These are phyloP conservation scores for Blastobotrys ciferrii DNA, from an alignment of 1,139 yeast species.

Conservation along the genomic window DNA sequence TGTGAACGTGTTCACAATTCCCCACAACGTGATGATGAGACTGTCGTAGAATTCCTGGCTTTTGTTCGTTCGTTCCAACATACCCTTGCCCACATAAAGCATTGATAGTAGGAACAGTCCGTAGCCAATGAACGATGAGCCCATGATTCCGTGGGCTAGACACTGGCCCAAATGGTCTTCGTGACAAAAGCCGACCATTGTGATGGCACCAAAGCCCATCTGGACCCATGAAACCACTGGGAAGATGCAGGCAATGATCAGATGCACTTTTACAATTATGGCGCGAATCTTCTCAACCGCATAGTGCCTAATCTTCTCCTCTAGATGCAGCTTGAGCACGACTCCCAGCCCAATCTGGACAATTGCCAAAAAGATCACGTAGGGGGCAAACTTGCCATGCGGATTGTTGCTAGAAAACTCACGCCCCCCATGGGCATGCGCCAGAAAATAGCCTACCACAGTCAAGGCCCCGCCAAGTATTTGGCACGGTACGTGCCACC, in stretches of 20 bases:
- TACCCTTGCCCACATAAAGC: slow-evolving; percentile 49
- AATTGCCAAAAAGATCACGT: slow-evolving; percentile 31
- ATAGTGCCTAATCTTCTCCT: slow-evolving; percentile 30
- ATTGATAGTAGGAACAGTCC: slow-evolving; percentile 69
- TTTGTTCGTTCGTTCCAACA: slow-evolving; percentile 42
- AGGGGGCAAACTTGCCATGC: slow-evolving; percentile 36
- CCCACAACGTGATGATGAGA: slow-evolving; percentile 79
- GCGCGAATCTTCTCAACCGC: slow-evolving; percentile 33
- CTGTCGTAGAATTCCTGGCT: slow-evolving; percentile 90
- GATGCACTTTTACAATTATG: slow-evolving; percentile 35
- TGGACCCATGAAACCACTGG: slow-evolving; percentile 59
- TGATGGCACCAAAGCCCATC: slow-evolving; percentile 75
- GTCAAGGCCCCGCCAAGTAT: slow-evolving; percentile 37
- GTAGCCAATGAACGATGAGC: slow-evolving; percentile 76
- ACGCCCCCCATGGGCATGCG: slow-evolving; percentile 41
- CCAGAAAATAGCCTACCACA: slow-evolving; percentile 39
- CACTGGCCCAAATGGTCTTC: slow-evolving; percentile 84
- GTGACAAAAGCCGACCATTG: slow-evolving; percentile 81
- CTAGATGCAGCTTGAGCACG: slow-evolving; percentile 37
- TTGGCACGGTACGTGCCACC: slow-evolving; percentile 43
- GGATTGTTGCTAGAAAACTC: slow-evolving; percentile 35
- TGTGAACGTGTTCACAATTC: slow-evolving; percentile 88
- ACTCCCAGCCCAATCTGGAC: slow-evolving; percentile 37
- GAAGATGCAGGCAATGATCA: slow-evolving; percentile 37
- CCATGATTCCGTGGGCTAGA: slow-evolving; percentile 96